Evolutionary conservation across 208 protist genomes (phyloP), one percentile per base, ranked within the genome.

Genomic region (Strigomonas culicis): DNA sequence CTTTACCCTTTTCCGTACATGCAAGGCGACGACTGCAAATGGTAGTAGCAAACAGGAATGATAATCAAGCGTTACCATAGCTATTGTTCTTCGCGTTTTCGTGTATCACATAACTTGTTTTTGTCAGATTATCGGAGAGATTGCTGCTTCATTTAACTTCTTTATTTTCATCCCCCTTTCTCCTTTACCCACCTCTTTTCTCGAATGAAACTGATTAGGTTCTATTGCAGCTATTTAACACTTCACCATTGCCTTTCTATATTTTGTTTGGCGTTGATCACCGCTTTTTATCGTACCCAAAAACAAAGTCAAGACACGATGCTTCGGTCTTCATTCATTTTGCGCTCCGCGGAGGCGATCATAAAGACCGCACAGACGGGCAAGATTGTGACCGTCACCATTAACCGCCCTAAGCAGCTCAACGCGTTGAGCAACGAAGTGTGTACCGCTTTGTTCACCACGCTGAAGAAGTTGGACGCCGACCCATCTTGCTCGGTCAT

Each of bases 381-480:
- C 21, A 79, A 64, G 17, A 89, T 98, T 36, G 80, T 84, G 31
- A 74, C 90, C 22, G 63, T 98, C 32, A 97, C 92, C n/a, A 75
- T 98, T 41, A 97, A 98, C 68, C 82, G 94, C 34, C 95, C 94
- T 15, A 88, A 95, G 34, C 88, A 95, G 24, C 88, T 98, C 31
- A 98, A 98, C 65, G 95, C 97, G 2, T 80, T 98, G 6, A 98
- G 95, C 66, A 67, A 63, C 52, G 82, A 81, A 4, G 77, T 98
- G 34, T 77, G 89, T 44, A 63, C 71, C 30, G 84, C 87, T 49
- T 50, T 98, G 19, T 80, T 82, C 52, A 64, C 50, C 0, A 77
- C 79, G 19, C 25, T 98, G 22, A 41, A 76, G n/a, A 80, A 86
- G 56, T 97, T 79, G 63, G 89, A 98, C 56, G 74, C 63, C 8